phyloP scores from a whole-genome alignment of 2,329 filamentous ascomycete genomes.

The Arthrobotrys iridis region DNA sequence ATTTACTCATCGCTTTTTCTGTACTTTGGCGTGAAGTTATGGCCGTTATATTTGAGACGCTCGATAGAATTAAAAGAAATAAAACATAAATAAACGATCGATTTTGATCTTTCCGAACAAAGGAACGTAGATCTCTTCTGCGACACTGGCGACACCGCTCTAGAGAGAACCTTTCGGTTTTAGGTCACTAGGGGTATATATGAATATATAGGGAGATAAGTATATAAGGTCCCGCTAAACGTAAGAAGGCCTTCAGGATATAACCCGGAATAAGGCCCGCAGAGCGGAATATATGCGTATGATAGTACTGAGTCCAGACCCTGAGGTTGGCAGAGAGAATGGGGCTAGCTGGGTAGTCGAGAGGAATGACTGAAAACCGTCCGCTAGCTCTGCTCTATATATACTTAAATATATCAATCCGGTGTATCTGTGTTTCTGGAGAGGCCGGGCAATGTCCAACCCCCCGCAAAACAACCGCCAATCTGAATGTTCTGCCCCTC shows the following conservation, averaged over 20 bases:
- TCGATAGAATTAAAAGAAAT: neutral
- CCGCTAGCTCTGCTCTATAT: conserved; percentile 50
- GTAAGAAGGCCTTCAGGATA: neutral
- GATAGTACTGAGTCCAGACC: conserved; percentile 20
- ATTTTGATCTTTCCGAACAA: conserved; percentile 23
- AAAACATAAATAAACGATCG: conserved; percentile 8
- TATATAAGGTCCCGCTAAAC: neutral
- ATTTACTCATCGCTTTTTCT: conserved; percentile 3
- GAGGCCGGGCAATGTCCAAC: neutral
- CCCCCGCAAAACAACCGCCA: neutral
- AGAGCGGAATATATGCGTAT: neutral
- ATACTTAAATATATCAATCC: too few relatives aligned
- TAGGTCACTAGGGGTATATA: too few relatives aligned
- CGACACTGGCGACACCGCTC: neutral
- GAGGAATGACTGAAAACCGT: conserved; percentile 26
- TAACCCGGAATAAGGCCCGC: neutral
- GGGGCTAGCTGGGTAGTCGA: conserved; percentile 12
- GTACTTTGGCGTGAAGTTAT: too few relatives aligned
- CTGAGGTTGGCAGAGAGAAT: conserved; percentile 13
- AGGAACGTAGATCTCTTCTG: neutral
- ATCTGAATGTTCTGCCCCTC: neutral
- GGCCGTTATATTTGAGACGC: neutral
- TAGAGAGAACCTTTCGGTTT: too few relatives aligned
- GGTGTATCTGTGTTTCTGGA: neutral
- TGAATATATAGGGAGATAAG: too few relatives aligned